Evolutionary conservation across 768 basidiomycete species (phyloP).

Genomic region (Rubroboletus pulcherrimus): DNA sequence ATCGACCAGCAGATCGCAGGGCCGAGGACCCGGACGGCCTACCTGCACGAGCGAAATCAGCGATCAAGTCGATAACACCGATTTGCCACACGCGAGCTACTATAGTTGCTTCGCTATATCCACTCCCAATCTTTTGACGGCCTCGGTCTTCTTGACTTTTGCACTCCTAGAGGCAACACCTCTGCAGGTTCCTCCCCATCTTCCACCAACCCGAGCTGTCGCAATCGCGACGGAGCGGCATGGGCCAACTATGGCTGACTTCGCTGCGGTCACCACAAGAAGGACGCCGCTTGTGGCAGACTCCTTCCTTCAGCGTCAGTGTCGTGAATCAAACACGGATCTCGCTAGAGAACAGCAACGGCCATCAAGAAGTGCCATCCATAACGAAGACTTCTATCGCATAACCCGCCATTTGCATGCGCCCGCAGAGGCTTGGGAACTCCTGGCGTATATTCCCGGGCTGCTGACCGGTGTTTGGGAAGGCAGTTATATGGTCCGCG

Average conservation of each 20-base stretch:
- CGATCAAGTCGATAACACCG: constrained; percentile 8
- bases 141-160: constrained; percentile 52
- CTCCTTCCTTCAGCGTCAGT: constrained; percentile 25
- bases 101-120: constrained; percentile 19
- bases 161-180: constrained; percentile 46
- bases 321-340: constrained; percentile 31
- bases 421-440: constrained; percentile 22
- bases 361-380: constrained; percentile 31
- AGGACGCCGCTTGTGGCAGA: constrained; percentile 52
- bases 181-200: constrained; percentile 45
- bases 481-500: constrained; percentile 53
- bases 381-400: constrained; percentile 40
- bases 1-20: constrained; percentile 22
- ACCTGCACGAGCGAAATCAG: constrained; percentile 4
- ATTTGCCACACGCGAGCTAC: constrained; percentile 16
- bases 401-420: constrained; percentile 18
- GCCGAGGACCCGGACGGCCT: constrained; percentile 16
- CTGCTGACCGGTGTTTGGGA: constrained; percentile 57
- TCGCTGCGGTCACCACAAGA: constrained; percentile 38
- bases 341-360: constrained; percentile 29
- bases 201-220: constrained; percentile 46
- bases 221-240: constrained; percentile 42
- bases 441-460: constrained; percentile 39
- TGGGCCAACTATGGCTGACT: constrained; percentile 56
- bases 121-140: constrained; percentile 38